A percentile compares a stretch with the other conserved stretches of the same genome.
Evolutionary conservation across 352 stramenopile species (phyloP).

Genomic region (Globisporangium parvum): DNA sequence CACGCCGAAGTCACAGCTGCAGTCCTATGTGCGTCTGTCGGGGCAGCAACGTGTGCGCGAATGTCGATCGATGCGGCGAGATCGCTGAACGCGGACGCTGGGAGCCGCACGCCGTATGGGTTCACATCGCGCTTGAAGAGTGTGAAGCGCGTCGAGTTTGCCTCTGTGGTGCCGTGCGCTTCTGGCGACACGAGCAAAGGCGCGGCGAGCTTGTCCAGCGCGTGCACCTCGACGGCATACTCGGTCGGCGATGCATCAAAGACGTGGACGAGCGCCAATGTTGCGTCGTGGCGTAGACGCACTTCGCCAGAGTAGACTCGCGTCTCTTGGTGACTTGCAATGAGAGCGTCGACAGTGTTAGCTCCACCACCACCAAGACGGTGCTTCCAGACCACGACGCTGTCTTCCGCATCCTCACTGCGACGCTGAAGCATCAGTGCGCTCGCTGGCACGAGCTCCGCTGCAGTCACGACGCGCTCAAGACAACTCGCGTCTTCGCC

Average conservation of each 20-base stretch:
- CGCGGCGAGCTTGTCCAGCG: neutral
- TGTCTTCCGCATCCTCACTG: constrained; percentile 9
- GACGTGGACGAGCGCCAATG: constrained; percentile 14
- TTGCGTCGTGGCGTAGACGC: constrained; percentile 6
- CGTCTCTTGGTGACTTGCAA: neutral
- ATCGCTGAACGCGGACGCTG: constrained; percentile 35
- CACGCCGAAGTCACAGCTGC: constrained; percentile 22
- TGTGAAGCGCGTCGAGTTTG: constrained; percentile 2
- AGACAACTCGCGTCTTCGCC: constrained; percentile 13
- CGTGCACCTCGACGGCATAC: constrained; percentile 20
- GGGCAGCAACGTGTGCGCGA: neutral
- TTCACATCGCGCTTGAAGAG: constrained; percentile 45
- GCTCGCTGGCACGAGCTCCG: constrained; percentile 15
- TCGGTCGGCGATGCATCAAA: constrained; percentile 22
- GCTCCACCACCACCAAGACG: neutral
- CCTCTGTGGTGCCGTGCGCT: neutral
- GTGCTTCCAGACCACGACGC: constrained; percentile 32
- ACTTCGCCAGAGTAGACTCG: constrained; percentile 38
- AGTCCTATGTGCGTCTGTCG: neutral
- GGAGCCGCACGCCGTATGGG: constrained; percentile 38
- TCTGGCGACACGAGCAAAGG: neutral
- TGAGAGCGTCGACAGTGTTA: neutral
- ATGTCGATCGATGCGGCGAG: constrained; percentile 26
- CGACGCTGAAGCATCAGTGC: constrained; percentile 20
- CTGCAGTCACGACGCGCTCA: constrained; percentile 19